Base-by-base conservation (phyloP, 2,329 filamentous ascomycete species). In the Alternaria sp. region DNA sequence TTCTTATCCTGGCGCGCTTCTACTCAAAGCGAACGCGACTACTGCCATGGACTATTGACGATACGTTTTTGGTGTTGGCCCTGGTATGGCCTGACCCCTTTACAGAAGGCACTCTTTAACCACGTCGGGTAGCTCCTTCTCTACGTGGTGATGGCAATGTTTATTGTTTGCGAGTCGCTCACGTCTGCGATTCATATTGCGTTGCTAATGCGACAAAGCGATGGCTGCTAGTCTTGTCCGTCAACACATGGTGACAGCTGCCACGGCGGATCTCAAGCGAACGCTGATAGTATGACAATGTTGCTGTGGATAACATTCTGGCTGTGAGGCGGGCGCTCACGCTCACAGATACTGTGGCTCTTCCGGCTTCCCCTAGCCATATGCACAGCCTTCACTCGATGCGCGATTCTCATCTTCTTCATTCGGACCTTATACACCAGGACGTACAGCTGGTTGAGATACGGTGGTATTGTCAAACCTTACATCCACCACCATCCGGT, bases 331-430 rank as follows among this genome's bases (percentile, higher is more conserved):
- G 30, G 30, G 30, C 30, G 20, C 64, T 72, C 9, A 70, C 47
- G 5, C 12, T n/a, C 37, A 9, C 44, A 75, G 71, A 51, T 76
- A 8, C 61, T 73, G 10, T 75, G 72, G 71, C 43, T 70, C 20
- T 62, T 68, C 23, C 64, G 68, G 30, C 70, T 71, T 26, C 68
- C 71, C 4, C 64, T 70, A 60, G 69, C 67, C 28, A 28, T 72
- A 41, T 58, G 67, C 51, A 45, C 75, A 12, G 56, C 61, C 23
- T 45, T 71, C 5, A 69, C 65, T 11, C 66, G 72, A 55, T 70
- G 63, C 53, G 72, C 73, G 20, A 71, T 76, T 54, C 63, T 66
- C 9, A 60, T 72, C n/a, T 73, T 76, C 58, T 72, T 74, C 58
- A 63, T 76, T 41, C 69, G 69, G 12, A 71, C 67, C 6, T 65